These are phyloP conservation scores for Tetrahymena elliotti DNA, from an alignment of 73 alveolate species.

Conservation along the genomic window DNA sequence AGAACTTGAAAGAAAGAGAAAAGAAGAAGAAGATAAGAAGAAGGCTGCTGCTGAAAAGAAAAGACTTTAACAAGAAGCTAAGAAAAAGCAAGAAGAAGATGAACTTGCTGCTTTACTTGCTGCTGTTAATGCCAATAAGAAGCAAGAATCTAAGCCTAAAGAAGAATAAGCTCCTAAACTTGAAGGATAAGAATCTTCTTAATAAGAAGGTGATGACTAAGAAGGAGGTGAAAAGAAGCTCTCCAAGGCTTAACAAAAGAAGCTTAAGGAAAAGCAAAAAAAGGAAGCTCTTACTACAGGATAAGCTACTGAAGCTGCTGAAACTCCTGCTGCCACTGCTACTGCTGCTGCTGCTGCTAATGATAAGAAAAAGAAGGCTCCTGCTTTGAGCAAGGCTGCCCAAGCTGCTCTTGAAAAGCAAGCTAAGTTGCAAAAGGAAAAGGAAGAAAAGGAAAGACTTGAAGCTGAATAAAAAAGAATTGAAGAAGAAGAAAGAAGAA, in stretches of 20 bases:
- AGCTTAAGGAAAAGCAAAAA: slow-evolving; percentile 35
- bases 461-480: slow-evolving; percentile 54
- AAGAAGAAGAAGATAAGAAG: slow-evolving; percentile 61
- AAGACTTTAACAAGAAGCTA: slow-evolving; percentile 40
- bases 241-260: slow-evolving; percentile 28
- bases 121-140: slow-evolving; percentile 20
- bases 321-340: neutral
- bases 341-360: slow-evolving; percentile 18
- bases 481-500: slow-evolving; percentile 54
- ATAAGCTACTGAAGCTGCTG: neutral
- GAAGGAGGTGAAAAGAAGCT: slow-evolving; percentile 55
- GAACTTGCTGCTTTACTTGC: slow-evolving; percentile 49
- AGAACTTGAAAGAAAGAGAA: slow-evolving; percentile 31
- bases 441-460: slow-evolving; percentile 42
- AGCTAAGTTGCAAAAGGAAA: slow-evolving; percentile 23
- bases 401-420: slow-evolving; percentile 28
- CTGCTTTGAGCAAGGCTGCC: slow-evolving; percentile 7
- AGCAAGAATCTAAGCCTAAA: neutral
- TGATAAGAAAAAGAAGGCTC: slow-evolving; percentile 58
- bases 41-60: slow-evolving; percentile 47
- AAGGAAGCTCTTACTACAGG: slow-evolving; percentile 9
- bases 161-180: slow-evolving; percentile 49
- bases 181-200: slow-evolving; percentile 37
- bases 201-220: slow-evolving; percentile 53
- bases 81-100: slow-evolving; percentile 52